Base-by-base conservation (phyloP, 345 rosid genomes). In the Salix suchowensis region DNA sequence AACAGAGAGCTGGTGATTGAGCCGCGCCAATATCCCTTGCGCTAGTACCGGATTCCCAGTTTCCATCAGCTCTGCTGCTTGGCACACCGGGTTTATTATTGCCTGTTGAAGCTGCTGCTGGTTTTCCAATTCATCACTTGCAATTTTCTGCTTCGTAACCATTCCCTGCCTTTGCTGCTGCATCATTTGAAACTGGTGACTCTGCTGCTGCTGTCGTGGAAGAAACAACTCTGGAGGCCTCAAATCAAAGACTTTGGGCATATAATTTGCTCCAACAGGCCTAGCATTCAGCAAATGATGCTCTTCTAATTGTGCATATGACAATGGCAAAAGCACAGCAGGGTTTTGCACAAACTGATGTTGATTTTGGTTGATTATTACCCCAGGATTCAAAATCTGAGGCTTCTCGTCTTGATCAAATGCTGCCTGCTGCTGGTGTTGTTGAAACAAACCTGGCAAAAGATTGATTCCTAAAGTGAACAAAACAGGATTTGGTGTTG, bases 21-120 rank as follows among this genome's bases (percentile, higher is more conserved):
- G 99, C 98, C 99, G 99, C 98, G 99, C 99, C 99, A 96, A 96
- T 96, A 96, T 96, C 98, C 89, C 99, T 88, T 93, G 98, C 92
- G 99, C 99, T 72, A 84, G 98, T 83, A 81, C 80, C 85, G 81
- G 83, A 73, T 91, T 89, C 80, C 91, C 91, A 58, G 91, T 84
- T 85, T 88, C 95, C 81, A 94, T 89, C 74, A 94, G 90, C 88
- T 94, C 98, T 84, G 95, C 90, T 52, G 94, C 91, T 88, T 90
- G 89, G 83, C 88, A 89, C 65, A 94, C 84, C 82, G 90, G 97
- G 86, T 89, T 91, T 52, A 87, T 84, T 78, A 90, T 81, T 58
- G 91, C 86, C 77, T 90, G 89, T 77, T 92, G 88, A 84, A 85
- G 84, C 87, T 88, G 96, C 88, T 88, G 96, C 68, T 90, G 92